A percentile compares a stretch with the other conserved stretches of the same genome.
Conservation (phyloP, 768 basidiomycete genomes). For the Phylloporus sp. region DNA sequence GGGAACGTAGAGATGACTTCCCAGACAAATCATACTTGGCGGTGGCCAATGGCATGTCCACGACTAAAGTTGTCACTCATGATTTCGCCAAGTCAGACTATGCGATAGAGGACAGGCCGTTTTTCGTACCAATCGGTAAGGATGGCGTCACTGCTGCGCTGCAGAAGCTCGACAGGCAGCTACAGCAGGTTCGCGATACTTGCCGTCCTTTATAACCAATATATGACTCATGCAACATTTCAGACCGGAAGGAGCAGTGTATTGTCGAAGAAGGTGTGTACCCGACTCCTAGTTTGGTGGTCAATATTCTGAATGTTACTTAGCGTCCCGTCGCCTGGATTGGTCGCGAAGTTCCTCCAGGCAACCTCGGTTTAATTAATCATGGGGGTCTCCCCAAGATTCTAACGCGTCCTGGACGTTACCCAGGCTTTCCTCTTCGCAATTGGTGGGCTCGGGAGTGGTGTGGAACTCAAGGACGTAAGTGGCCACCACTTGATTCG, state of each 20-base stretch:
- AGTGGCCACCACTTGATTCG: slow-evolving; percentile 23
- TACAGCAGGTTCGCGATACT: slow-evolving; percentile 35
- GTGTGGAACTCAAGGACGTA: slow-evolving; percentile 64
- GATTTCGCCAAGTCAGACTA: slow-evolving; percentile 51
- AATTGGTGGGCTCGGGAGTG: slow-evolving; percentile 87
- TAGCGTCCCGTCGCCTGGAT: slow-evolving; percentile 64
- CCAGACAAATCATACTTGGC: slow-evolving; percentile 18
- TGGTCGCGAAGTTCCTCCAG: slow-evolving; percentile 69
- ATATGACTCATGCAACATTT: slow-evolving; percentile 2
- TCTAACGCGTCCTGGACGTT: slow-evolving; percentile 69
- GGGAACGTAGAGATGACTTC: slow-evolving; percentile 17
- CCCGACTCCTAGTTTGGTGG: neutral
- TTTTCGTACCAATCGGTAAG: slow-evolving; percentile 66
- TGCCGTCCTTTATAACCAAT: neutral
- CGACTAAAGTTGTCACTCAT: slow-evolving; percentile 17
- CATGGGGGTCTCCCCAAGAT: slow-evolving; percentile 82
- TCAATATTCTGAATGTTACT: neutral
- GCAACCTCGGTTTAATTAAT: slow-evolving; percentile 69
- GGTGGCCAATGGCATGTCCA: slow-evolving; percentile 9
- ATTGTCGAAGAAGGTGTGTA: slow-evolving; percentile 57
- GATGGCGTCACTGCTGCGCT: slow-evolving; percentile 68
- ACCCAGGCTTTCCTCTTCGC: slow-evolving; percentile 68
- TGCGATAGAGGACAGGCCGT: slow-evolving; percentile 54
- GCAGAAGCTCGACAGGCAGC: slow-evolving; percentile 62
- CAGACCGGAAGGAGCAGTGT: slow-evolving; percentile 56